Evolutionary conservation across 306 rosid species (phyloP).

Genomic region (Cicer chorassanicum): DNA sequence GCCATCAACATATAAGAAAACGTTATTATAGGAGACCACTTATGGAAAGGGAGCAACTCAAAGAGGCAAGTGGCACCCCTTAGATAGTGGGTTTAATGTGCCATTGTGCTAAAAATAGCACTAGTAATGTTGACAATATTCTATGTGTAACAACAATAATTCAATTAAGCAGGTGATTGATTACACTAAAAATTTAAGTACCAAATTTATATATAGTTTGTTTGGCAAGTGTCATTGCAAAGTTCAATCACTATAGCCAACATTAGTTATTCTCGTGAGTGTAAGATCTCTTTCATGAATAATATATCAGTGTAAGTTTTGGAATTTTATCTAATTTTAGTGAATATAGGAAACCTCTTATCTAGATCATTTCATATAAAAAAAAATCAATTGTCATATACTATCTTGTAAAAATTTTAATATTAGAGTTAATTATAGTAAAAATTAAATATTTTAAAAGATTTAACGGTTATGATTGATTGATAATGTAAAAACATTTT

Average conservation of each 20-base stretch:
- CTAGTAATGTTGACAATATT: slow-evolving; percentile 27
- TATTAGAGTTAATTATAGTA: too few relatives aligned
- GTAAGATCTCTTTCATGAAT: too few relatives aligned
- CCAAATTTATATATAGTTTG: neutral
- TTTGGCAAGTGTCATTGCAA: neutral
- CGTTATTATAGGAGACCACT: slow-evolving; percentile 36
- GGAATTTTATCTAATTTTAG: too few relatives aligned
- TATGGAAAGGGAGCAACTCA: slow-evolving; percentile 47
- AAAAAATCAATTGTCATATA: too few relatives aligned
- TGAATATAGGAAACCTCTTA: too few relatives aligned
- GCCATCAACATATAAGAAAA: slow-evolving; percentile 9
- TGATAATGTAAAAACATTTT: too few relatives aligned
- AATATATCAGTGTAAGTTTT: too few relatives aligned
- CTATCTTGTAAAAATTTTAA: too few relatives aligned
- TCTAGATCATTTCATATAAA: too few relatives aligned
- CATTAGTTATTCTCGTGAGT: too few relatives aligned
- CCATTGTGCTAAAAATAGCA: neutral
- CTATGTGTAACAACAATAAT: neutral
- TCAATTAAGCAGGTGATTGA: slow-evolving; percentile 29
- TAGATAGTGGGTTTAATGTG: slow-evolving; percentile 37
- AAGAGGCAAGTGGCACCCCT: slow-evolving; percentile 47
- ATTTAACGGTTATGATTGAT: too few relatives aligned
- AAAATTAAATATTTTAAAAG: too few relatives aligned
- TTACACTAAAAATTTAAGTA: slow-evolving; percentile 15
- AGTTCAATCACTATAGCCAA: neutral